Base-by-base conservation (phyloP, 176 grass and related monocot genomes). In the Avena eriantha region DNA sequence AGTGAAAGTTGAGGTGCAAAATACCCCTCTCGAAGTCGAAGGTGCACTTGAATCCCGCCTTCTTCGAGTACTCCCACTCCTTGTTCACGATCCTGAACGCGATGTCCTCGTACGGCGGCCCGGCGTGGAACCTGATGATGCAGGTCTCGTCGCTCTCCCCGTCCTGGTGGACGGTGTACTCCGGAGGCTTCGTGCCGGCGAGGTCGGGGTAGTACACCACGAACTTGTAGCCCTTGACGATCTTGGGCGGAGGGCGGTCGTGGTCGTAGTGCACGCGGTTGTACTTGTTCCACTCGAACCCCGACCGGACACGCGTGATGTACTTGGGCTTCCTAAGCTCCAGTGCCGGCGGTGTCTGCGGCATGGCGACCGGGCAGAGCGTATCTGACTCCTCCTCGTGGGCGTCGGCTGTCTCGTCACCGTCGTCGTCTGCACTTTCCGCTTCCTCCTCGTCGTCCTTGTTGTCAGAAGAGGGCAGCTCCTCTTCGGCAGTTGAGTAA, bases 281-380 rank as follows among this genome's bases (percentile, higher is more conserved):
- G 84, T 92, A 92, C 80, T 83, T 86, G 76, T 59, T 92, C 90
- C 87, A 89, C 79, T 85, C 82, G 72, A 53, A 82, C 41, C 90
- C 77, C 1, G 69, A 85, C 46, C 79, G 71, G 39, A 65, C 82
- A 8, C 86, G 90, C 43, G 79, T 80, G 10, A 83, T 70, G 78
- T 89, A 92, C 78, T 39, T 86, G 26, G 87, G 90, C 55, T 86
- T 92, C 55, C 51, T 67, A 45, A 5, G 64, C 21, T 55, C 82
- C 1, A 1, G 0, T 5, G 23, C 34, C 5, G 86, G 2, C 23
- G 58, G 1, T 5, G 36, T 18, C 66, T 3, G 12, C 5, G 39
- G 80, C 53, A 84, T 31, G 0, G 14, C 73, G 26, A 79, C 21
- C 7, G 39, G 19, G 73, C 49, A 21, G 21, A 79, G 64, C 29